Percentiles rank a stretch among this genome's conserved stretches.
Evolutionary conservation across 2,329 filamentous ascomycete species (phyloP).

Genomic region (Atkinsonella hypoxylon): DNA sequence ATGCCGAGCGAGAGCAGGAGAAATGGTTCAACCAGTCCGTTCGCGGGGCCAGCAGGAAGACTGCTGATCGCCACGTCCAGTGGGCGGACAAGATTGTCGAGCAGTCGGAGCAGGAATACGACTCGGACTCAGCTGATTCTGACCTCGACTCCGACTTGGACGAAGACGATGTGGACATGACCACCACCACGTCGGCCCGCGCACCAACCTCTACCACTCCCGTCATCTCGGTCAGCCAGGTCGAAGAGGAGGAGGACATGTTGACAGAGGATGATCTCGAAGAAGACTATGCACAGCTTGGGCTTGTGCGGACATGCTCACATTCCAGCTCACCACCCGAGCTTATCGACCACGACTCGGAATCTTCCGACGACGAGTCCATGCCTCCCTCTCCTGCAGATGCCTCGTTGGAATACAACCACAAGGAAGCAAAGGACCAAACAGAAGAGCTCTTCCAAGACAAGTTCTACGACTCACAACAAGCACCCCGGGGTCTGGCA

Average conservation of each 20-base stretch:
- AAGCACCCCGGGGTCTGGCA: conserved; percentile 38
- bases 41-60: conserved; percentile 50
- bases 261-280: conserved; percentile 41
- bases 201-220: conserved; percentile 26
- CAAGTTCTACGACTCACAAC: conserved; percentile 40
- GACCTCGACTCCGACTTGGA: conserved; percentile 34
- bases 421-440: conserved; percentile 38
- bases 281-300: conserved; percentile 53
- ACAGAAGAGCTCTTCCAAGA: conserved; percentile 37
- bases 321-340: conserved; percentile 57
- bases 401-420: conserved; percentile 44
- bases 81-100: conserved; percentile 75
- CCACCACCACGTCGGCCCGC: conserved; percentile 33
- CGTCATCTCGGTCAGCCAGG: conserved; percentile 18
- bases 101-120: conserved; percentile 58
- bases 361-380: conserved; percentile 64
- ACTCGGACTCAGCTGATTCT: conserved; percentile 37
- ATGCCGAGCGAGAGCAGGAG: conserved; percentile 92
- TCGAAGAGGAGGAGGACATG: conserved; percentile 28
- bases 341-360: conserved; percentile 54
- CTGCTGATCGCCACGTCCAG: conserved; percentile 64
- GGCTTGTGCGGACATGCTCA: conserved; percentile 57
- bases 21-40: conserved; percentile 97
- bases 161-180: conserved; percentile 48
- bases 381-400: conserved; percentile 61